These are phyloP conservation scores for Saururus chinensis DNA, from an alignment of 164 flowering plant genomes.

Conservation along the genomic window DNA sequence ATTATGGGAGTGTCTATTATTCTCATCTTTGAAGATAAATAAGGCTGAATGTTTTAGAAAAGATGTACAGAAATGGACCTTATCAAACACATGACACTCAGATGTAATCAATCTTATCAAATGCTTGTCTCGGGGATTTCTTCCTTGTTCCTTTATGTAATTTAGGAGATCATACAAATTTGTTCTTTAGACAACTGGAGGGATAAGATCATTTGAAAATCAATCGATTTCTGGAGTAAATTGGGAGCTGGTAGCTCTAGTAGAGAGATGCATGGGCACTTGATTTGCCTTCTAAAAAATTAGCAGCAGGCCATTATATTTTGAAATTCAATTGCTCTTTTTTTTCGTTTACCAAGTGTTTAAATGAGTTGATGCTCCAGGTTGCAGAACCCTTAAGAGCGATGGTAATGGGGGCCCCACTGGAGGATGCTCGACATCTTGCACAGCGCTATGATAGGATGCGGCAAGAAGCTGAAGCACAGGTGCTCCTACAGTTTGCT, in stretches of 20 bases:
- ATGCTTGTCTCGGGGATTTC: not conserved
- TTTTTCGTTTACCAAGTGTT: not conserved
- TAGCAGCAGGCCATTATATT: not conserved
- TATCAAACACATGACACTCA: not conserved
- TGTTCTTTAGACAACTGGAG: not conserved
- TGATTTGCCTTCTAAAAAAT: too few species aligned
- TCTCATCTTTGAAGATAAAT: too few species aligned
- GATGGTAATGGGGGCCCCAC: conserved; percentile 56
- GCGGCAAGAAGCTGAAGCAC: conserved; percentile 66
- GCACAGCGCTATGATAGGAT: conserved; percentile 61
- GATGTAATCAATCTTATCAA: not conserved
- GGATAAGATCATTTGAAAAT: too few species aligned
- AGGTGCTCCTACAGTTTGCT: conserved; percentile 19
- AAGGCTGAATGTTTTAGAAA: too few species aligned
- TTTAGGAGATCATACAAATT: not conserved
- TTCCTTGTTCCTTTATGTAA: too few species aligned
- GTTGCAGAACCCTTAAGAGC: conserved; percentile 66
- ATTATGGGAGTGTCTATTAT: too few species aligned
- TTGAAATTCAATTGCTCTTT: not conserved
- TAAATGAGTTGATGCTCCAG: conserved; percentile 12
- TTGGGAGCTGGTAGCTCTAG: not conserved
- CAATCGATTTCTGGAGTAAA: too few species aligned
- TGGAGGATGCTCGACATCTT: conserved; percentile 74
- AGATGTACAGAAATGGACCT: too few species aligned
- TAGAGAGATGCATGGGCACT: not conserved